Evolutionary conservation across 495 filamentous ascomycete species (phyloP).

Genomic region (Penicillium soppii): DNA sequence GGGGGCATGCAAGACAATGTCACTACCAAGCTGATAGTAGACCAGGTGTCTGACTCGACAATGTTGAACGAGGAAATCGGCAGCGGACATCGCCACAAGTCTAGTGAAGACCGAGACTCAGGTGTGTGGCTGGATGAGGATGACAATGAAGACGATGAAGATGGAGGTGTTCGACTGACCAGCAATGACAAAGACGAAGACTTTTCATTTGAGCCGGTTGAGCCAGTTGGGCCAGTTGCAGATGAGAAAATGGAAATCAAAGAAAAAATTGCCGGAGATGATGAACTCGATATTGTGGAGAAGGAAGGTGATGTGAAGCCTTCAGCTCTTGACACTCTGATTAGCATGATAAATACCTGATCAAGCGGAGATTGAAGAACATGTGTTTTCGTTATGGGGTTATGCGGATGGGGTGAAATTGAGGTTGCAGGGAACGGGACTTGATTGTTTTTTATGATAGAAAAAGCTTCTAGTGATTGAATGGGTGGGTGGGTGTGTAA

Average conservation of each 20-base stretch:
- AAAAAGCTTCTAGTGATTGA: neutral
- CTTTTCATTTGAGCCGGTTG: neutral
- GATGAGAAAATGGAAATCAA: neutral
- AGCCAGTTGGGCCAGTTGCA: neutral
- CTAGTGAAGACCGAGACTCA: neutral
- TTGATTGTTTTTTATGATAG: too few species aligned
- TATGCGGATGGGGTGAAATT: too few species aligned
- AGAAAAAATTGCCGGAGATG: neutral
- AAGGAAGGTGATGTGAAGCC: conserved; percentile 26
- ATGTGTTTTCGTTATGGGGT: too few species aligned
- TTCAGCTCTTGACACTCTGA: conserved; percentile 20
- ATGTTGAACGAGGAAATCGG: too few species aligned
- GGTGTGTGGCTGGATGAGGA: neutral
- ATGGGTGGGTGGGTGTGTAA: too few species aligned
- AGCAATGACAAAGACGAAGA: neutral
- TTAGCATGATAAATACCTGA: neutral
- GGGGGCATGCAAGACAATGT: neutral
- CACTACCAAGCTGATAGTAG: too few species aligned
- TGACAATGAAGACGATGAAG: neutral
- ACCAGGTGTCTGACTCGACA: too few species aligned
- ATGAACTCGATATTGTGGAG: conserved; percentile 24
- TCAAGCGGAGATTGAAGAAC: too few species aligned
- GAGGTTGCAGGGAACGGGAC: too few species aligned
- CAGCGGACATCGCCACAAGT: too few species aligned
- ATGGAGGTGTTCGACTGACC: neutral